Percentiles rank a stretch among this genome's conserved stretches.
Conservation (phyloP, 805 yeast species). For the Tetrapisispora iriomotensis region DNA sequence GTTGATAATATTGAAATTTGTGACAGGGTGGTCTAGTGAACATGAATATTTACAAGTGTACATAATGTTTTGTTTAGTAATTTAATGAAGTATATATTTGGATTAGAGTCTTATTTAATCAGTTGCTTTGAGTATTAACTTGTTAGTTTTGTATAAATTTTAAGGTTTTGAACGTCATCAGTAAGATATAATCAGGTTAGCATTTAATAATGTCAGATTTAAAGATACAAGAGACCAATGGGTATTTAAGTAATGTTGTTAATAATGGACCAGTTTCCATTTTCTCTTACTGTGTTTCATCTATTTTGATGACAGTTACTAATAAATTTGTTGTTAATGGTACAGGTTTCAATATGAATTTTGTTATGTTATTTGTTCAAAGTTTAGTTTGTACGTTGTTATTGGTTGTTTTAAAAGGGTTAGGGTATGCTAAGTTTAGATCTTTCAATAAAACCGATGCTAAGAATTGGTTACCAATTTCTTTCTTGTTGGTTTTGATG, state of each 20-base stretch:
- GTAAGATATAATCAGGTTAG: no score
- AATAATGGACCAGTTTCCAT: constrained; percentile 55
- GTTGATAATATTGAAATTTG: no score
- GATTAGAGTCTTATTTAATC: no score
- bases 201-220: constrained; percentile 24
- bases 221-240: constrained; percentile 9
- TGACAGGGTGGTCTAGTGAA: no score
- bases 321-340: constrained; percentile 82
- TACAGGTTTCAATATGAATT: constrained; percentile 72
- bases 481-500: constrained; percentile 78
- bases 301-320: constrained; percentile 94
- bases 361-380: constrained; percentile 79
- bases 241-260: constrained; percentile 22
- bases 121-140: no score
- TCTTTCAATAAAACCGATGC: constrained; percentile 77
- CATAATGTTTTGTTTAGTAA: no score
- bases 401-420: constrained; percentile 55
- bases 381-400: constrained; percentile 68
- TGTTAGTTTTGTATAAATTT: no score
- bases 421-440: constrained; percentile 74
- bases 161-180: no score
- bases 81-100: no score
- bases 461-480: constrained; percentile 89
- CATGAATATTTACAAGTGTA: no score
- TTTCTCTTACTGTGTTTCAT: constrained; percentile 79